A percentile compares a stretch with the other conserved stretches of the same genome.
phyloP scores from a whole-genome alignment of 805 yeast species.

The Barnettozyma wickerhamii region DNA sequence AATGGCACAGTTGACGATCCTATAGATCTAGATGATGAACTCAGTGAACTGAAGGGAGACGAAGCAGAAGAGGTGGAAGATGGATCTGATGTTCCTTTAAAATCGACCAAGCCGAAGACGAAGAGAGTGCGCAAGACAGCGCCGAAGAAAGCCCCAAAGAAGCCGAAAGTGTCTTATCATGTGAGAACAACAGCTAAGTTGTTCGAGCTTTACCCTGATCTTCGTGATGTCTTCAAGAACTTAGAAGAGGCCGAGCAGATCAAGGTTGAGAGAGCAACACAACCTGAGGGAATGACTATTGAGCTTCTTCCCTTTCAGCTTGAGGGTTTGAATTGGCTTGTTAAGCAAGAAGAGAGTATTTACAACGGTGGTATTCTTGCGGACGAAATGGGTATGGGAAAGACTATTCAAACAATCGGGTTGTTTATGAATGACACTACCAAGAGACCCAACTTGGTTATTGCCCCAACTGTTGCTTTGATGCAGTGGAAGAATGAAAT shows the following conservation, averaged over 20 bases:
- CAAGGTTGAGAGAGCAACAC: constrained; percentile 53
- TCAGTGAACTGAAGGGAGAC: constrained; percentile 14
- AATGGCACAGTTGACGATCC: constrained; percentile 16
- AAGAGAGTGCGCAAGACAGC: constrained; percentile 17
- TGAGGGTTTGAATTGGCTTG: constrained; percentile 91
- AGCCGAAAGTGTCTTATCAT: constrained; percentile 60
- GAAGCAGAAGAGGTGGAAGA: constrained; percentile 11
- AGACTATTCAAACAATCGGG: constrained; percentile 94
- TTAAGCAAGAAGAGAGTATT: constrained; percentile 70
- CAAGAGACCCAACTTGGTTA: constrained; percentile 77
- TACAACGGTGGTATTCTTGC: constrained; percentile 92
- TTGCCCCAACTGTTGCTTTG: constrained; percentile 97
- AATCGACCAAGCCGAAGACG: constrained; percentile 16
- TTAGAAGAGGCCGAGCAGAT: constrained; percentile 45
- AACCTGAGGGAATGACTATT: constrained; percentile 76
- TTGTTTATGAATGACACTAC: constrained; percentile 65
- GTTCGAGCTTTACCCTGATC: constrained; percentile 73
- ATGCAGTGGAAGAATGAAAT: constrained; percentile 98
- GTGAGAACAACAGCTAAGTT: constrained; percentile 65
- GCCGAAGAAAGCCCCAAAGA: constrained; percentile 23
- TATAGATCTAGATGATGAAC: constrained; percentile 15
- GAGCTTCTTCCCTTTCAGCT: constrained; percentile 82
- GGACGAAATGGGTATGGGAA: constrained; percentile 99
- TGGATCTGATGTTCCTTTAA: constrained; percentile 27
- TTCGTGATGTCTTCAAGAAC: constrained; percentile 66